Conservation (phyloP, 1,284 basidiomycete genomes). For the Hypsizygus ulmarius region DNA sequence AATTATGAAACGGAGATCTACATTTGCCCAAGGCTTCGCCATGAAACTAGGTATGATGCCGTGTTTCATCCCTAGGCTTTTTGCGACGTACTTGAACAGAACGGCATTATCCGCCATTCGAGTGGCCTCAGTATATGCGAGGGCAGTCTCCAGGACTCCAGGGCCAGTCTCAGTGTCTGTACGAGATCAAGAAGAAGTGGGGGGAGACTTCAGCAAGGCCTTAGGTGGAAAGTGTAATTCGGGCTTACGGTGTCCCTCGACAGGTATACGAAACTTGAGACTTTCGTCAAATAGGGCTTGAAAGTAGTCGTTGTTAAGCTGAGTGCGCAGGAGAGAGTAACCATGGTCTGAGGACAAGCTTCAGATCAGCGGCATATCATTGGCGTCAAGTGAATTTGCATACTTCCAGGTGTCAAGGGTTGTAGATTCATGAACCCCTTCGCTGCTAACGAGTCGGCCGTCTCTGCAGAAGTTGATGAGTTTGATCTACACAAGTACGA, state of each 20-base stretch:
- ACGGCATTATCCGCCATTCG: conserved; percentile 95
- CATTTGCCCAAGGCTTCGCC: conserved; percentile 95
- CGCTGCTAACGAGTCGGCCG: conserved; percentile 66
- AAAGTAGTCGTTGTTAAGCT: conserved; percentile 89
- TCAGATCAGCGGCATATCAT: background rate
- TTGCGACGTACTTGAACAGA: conserved; percentile 90
- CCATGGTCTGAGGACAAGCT: conserved; percentile 71
- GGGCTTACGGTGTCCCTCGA: conserved; percentile 89
- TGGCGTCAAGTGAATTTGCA: conserved; percentile 28
- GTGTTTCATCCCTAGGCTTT: conserved; percentile 88
- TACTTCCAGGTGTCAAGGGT: conserved; percentile 89
- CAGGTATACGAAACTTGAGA: conserved; percentile 69
- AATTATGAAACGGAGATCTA: conserved; percentile 40
- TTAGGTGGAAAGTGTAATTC: background rate
- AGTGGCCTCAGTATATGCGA: conserved; percentile 83
- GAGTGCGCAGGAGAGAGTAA: conserved; percentile 86
- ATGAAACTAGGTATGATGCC: conserved; percentile 94
- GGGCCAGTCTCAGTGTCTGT: conserved; percentile 95
- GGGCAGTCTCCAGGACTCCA: conserved; percentile 90
- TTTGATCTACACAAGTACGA: background rate
- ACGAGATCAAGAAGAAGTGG: background rate
- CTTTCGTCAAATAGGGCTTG: conserved; percentile 83
- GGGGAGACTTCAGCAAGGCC: background rate
- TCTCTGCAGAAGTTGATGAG: conserved; percentile 52
- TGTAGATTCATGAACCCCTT: conserved; percentile 78